Percentiles rank a stretch among this genome's conserved stretches.
Evolutionary conservation across 805 yeast species (phyloP).

Genomic region (Saturnispora sekii): DNA sequence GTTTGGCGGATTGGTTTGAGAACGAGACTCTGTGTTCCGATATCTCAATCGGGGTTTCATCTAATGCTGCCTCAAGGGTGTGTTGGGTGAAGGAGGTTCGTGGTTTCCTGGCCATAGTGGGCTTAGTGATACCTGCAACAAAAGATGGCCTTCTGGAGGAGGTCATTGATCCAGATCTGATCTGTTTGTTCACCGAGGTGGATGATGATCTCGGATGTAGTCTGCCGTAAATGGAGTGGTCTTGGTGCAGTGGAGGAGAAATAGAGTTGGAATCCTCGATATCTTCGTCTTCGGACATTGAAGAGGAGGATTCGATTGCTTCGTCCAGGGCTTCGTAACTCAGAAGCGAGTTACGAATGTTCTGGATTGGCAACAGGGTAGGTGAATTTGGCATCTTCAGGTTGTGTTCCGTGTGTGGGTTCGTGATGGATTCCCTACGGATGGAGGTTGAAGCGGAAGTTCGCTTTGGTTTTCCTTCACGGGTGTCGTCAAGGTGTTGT

Average conservation of each 20-base stretch:
- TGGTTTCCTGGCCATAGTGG: conserved; percentile 20
- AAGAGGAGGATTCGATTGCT: conserved; percentile 32
- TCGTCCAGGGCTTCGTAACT: conserved; percentile 28
- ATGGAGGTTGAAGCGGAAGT: neutral
- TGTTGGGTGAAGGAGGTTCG: conserved; percentile 26
- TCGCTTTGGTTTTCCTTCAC: neutral
- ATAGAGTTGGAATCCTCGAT: conserved; percentile 8
- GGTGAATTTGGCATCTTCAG: conserved; percentile 37
- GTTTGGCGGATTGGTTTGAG: conserved; percentile 28
- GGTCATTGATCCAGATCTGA: conserved; percentile 18
- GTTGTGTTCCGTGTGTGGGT: conserved; percentile 35
- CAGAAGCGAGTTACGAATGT: conserved; percentile 22
- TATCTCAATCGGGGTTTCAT: conserved; percentile 24
- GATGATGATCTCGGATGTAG: conserved; percentile 7
- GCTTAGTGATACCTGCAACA: conserved; percentile 26
- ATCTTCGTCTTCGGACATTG: conserved; percentile 31
- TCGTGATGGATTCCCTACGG: conserved; percentile 46
- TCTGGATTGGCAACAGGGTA: conserved; percentile 22
- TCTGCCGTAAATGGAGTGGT: neutral
- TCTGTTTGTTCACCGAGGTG: conserved; percentile 7
- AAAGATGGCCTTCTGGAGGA: conserved; percentile 25
- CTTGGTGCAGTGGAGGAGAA: neutral
- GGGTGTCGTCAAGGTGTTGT: neutral
- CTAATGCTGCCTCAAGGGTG: conserved; percentile 24
- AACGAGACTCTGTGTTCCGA: conserved; percentile 29